A percentile compares a stretch with the other conserved stretches of the same genome.
Conservation (phyloP, 2,329 filamentous ascomycete genomes). For the Colletotrichum sp. region DNA sequence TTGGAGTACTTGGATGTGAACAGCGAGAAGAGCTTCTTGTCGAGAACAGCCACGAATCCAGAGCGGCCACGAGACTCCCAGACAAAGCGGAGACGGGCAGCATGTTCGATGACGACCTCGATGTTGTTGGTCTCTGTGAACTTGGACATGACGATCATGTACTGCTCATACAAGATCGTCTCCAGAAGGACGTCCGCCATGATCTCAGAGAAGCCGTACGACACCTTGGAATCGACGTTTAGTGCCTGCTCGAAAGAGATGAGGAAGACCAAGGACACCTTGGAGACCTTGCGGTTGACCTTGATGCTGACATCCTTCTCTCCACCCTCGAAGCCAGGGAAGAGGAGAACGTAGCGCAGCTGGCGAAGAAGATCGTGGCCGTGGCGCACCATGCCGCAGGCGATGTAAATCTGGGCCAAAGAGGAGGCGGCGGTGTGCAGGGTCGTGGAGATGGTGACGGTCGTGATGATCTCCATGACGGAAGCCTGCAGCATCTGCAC, state of each 20-base stretch:
- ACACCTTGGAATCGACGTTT: conserved; percentile 29
- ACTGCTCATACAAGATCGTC: conserved; percentile 41
- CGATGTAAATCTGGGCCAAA: conserved; percentile 49
- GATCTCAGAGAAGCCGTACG: conserved; percentile 44
- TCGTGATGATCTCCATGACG: conserved; percentile 43
- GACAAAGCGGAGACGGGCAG: conserved; percentile 40
- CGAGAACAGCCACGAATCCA: conserved; percentile 41
- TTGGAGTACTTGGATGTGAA: conserved; percentile 38
- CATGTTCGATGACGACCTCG: conserved; percentile 37
- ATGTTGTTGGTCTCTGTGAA: conserved; percentile 27
- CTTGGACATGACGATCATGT: conserved; percentile 27
- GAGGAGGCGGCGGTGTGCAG: conserved; percentile 52
- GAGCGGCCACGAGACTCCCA: conserved; percentile 31
- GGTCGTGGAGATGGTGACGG: conserved; percentile 40
- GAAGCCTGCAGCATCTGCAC: conserved; percentile 41
- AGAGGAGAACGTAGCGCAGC: conserved; percentile 53
- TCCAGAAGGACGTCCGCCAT: conserved; percentile 41
- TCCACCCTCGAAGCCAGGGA: conserved; percentile 39
- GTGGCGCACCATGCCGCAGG: conserved; percentile 40
- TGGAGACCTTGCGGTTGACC: conserved; percentile 36
- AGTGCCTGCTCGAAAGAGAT: conserved; percentile 48
- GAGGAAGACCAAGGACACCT: conserved; percentile 47
- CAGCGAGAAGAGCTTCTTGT: conserved; percentile 40
- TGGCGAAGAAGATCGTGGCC: conserved; percentile 50
- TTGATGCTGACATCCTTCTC: conserved; percentile 35